These are phyloP conservation scores for Bipolaris victoriae DNA, from an alignment of 2,329 filamentous ascomycete genomes.

Conservation along the genomic window DNA sequence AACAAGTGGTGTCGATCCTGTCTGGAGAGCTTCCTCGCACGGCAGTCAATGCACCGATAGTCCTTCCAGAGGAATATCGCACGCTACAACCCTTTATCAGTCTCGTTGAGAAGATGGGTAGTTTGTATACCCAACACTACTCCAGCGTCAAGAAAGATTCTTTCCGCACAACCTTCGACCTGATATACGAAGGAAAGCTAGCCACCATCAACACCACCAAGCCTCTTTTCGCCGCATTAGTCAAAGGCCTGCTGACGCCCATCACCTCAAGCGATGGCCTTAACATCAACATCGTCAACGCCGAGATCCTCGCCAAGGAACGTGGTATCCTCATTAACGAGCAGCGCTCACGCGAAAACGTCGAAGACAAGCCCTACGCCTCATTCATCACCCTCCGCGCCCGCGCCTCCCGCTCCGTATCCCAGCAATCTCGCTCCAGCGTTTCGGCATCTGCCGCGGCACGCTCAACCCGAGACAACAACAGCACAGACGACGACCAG, in stretches of 20 bases:
- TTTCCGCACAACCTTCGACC: conserved; percentile 73
- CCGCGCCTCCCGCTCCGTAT: conserved; percentile 49
- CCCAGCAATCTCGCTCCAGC: conserved; percentile 28
- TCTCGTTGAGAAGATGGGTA: conserved; percentile 79
- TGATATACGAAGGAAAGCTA: conserved; percentile 78
- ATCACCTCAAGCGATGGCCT: conserved; percentile 70
- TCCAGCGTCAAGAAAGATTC: conserved; percentile 47
- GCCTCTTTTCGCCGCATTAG: conserved; percentile 76
- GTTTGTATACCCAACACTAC: conserved; percentile 79
- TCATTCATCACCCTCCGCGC: conserved; percentile 74
- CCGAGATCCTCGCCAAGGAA: conserved; percentile 74
- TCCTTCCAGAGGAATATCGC: conserved; percentile 79
- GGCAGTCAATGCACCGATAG: conserved; percentile 82
- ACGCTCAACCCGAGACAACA: conserved; percentile 14
- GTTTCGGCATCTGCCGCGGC: conserved; percentile 39
- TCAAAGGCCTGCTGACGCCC: conserved; percentile 75
- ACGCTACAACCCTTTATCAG: conserved; percentile 78
- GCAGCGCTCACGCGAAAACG: conserved; percentile 66
- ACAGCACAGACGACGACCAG: conserved; percentile 50
- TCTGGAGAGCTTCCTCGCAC: conserved; percentile 74
- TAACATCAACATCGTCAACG: conserved; percentile 85
- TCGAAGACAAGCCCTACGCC: conserved; percentile 68
- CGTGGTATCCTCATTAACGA: conserved; percentile 81
- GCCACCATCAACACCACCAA: conserved; percentile 75
- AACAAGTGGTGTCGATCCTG: conserved; percentile 76